phyloP scores from a whole-genome alignment of 2,329 filamentous ascomycete genomes.

The Cladosporium sp. region DNA sequence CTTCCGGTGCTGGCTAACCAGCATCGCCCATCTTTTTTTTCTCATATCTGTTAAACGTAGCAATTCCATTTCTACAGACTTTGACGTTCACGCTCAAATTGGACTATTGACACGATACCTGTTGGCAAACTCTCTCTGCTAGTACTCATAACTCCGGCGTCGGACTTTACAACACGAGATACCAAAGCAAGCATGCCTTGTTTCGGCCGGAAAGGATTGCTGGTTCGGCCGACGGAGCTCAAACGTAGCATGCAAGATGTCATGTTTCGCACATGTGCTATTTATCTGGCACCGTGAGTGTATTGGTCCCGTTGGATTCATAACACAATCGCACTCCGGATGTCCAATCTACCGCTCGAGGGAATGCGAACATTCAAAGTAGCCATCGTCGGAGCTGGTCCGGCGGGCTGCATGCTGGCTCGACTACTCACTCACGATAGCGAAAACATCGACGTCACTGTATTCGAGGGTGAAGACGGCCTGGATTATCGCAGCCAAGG shows the following conservation, averaged over 20 bases:
- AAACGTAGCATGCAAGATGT: no score
- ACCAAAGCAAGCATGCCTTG: neutral
- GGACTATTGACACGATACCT: no score
- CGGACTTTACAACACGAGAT: no score
- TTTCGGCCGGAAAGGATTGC: neutral
- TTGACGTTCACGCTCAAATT: neutral
- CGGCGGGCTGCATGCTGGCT: slow-evolving; percentile 33
- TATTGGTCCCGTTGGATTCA: no score
- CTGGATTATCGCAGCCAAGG: slow-evolving; percentile 31
- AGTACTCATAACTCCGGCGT: no score
- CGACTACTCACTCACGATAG: slow-evolving; percentile 28
- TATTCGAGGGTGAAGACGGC: slow-evolving; percentile 32
- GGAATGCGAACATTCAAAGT: slow-evolving; percentile 18
- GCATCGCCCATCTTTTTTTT: neutral
- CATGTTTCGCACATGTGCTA: no score
- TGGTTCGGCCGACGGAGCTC: neutral
- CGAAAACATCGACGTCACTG: slow-evolving; percentile 20
- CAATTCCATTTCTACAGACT: no score
- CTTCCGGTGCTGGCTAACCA: slow-evolving; percentile 12
- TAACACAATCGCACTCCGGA: no score
- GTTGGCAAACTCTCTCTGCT: no score
- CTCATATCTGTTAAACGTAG: no score
- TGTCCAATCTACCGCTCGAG: neutral
- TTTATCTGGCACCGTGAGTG: no score
- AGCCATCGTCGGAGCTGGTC: slow-evolving; percentile 36